These are phyloP conservation scores for Exophiala spinifera DNA, from an alignment of 2,329 filamentous ascomycete species.

Conservation along the genomic window DNA sequence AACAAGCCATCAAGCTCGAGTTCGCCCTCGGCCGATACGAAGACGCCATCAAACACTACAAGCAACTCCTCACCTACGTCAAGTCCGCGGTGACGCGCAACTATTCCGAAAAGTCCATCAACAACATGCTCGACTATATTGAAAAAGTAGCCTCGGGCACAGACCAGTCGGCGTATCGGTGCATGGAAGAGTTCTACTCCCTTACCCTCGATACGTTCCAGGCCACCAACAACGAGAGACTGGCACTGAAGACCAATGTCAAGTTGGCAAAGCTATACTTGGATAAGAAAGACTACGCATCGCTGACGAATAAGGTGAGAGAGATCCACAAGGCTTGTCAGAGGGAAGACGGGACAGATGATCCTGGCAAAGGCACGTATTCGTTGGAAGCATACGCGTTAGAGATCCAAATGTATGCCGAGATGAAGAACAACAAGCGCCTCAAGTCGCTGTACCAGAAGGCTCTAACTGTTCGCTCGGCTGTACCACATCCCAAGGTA, in stretches of 20 bases:
- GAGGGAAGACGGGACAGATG: slow-evolving; percentile 78
- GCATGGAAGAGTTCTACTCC: slow-evolving; percentile 94
- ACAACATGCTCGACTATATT: slow-evolving; percentile 97
- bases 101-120: slow-evolving; percentile 98
- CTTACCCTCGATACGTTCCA: slow-evolving; percentile 92
- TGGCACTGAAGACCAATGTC: slow-evolving; percentile 98
- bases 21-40: slow-evolving; percentile 88
- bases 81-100: slow-evolving; percentile 95
- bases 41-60: slow-evolving; percentile 86
- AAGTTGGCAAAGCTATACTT: slow-evolving; percentile 90
- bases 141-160: slow-evolving; percentile 79
- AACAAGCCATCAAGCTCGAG: slow-evolving; percentile 96
- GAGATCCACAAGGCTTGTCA: slow-evolving; percentile 90
- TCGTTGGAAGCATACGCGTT: slow-evolving; percentile 92
- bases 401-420: slow-evolving; percentile 98
- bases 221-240: slow-evolving; percentile 91
- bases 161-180: slow-evolving; percentile 67
- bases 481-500: slow-evolving; percentile 95
- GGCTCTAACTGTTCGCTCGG: slow-evolving; percentile 88
- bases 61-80: slow-evolving; percentile 93
- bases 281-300: slow-evolving; percentile 81
- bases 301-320: slow-evolving; percentile 76
- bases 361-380: slow-evolving; percentile 94
- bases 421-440: slow-evolving; percentile 95
- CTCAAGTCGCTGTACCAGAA: slow-evolving; percentile 89